Evolutionary conservation across 352 stramenopile genomes (phyloP).

Genomic region (Phytopythium helicoides): DNA sequence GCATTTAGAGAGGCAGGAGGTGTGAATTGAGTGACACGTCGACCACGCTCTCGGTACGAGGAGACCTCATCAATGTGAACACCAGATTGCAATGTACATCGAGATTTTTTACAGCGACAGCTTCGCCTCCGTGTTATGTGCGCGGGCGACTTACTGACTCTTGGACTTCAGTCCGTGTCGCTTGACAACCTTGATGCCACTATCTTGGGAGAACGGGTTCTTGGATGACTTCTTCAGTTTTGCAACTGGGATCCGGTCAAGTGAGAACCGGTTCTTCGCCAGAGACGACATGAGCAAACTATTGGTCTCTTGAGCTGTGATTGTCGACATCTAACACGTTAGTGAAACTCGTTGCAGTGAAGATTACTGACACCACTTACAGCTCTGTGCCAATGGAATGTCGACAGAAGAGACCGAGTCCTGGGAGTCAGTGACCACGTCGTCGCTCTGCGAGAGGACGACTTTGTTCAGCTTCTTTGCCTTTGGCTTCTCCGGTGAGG

Average conservation of each 20-base stretch:
- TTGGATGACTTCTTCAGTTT: slow-evolving; percentile 82
- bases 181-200: slow-evolving; percentile 17
- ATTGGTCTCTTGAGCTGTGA: slow-evolving; percentile 48
- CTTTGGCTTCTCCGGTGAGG: slow-evolving; percentile 17
- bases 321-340: slow-evolving; percentile 1
- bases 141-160: slow-evolving; percentile 9
- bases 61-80: no score
- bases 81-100: no score
- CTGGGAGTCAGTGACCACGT: slow-evolving; percentile 32
- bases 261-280: slow-evolving; percentile 71
- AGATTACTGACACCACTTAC: slow-evolving; percentile 20
- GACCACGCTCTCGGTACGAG: neutral
- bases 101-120: neutral
- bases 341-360: neutral
- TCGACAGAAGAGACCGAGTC: slow-evolving; percentile 15
- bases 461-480: slow-evolving; percentile 29
- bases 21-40: neutral
- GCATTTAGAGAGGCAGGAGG: neutral
- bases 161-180: slow-evolving; percentile 31
- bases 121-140: neutral
- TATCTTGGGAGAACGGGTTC: slow-evolving; percentile 57
- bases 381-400: slow-evolving; percentile 35
- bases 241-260: slow-evolving; percentile 70
- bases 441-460: slow-evolving; percentile 18
- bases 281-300: slow-evolving; percentile 60